Percentiles rank a stretch among this genome's conserved stretches.
phyloP scores from a whole-genome alignment of 2,329 filamentous ascomycete genomes.

The Mollisia scopiformis region DNA sequence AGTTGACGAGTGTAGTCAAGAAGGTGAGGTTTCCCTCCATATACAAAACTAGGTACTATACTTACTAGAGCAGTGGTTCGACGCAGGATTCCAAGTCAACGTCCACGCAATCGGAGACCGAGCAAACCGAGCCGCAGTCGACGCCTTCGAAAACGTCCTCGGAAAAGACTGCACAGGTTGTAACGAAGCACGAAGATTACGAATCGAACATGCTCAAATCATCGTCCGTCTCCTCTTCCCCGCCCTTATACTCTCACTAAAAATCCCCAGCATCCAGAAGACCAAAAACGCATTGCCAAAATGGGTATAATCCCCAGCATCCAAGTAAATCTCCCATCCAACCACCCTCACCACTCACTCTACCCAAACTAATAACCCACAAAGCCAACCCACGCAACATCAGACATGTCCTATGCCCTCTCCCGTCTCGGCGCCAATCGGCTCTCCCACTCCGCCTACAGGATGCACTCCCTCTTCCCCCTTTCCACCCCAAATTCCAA shows the following conservation, averaged over 20 bases:
- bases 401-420: conserved; percentile 70
- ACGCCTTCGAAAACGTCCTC: conserved; percentile 63
- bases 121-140: conserved; percentile 66
- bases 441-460: conserved; percentile 60
- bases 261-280: conserved; percentile 53
- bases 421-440: conserved; percentile 59
- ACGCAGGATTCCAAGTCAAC: conserved; percentile 67
- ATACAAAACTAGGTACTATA: neutral
- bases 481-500: neutral
- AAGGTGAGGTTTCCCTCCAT: conserved; percentile 30
- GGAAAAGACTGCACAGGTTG: conserved; percentile 56
- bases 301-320: conserved; percentile 69
- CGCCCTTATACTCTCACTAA: neutral
- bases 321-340: conserved; percentile 42
- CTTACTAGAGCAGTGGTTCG: conserved; percentile 53
- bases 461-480: conserved; percentile 64
- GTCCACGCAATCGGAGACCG: conserved; percentile 75
- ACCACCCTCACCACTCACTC: neutral
- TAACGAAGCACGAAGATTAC: conserved; percentile 59
- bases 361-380: no score
- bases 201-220: conserved; percentile 73
- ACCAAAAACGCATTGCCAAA: conserved; percentile 60
- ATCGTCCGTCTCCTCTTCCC: conserved; percentile 41
- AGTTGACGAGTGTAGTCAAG: conserved; percentile 54
- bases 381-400: conserved; percentile 71